Base-by-base conservation (phyloP, 2,329 filamentous ascomycete species). In the Fusarium bulbicola region DNA sequence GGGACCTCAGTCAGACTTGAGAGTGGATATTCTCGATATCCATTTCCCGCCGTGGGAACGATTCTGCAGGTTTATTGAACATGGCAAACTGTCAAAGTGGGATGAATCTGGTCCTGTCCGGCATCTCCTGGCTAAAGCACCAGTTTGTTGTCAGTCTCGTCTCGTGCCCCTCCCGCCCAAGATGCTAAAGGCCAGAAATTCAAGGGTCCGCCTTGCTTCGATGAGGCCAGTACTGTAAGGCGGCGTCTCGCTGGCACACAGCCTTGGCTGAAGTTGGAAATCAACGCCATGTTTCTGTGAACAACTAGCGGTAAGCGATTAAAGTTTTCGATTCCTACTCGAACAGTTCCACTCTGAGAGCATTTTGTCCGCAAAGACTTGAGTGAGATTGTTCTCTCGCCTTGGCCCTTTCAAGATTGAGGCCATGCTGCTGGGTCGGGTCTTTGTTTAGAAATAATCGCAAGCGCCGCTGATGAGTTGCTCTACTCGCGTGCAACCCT, bases 301-400 rank as follows among this genome's bases (percentile, higher is more conserved):
- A 46, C 66, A 76, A 76, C 74, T 76, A 74, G 74, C 75, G 75
- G 75, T 76, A 76, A 76, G 63, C 62, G 62, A 63, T 67, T 58
- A 56, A 46, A 64, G 53, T 58, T 62, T 61, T 61, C 43, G 50
- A 54, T 49, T 63, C 62, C 45, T 53, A 40, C 45, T 70, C 32
- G 24, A 54, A 66, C 34, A 58, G 63, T 73, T 57, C 70, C 70
- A 73, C 66, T 45, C 24, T 26, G 57, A 58, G 64, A 58, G 47
- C 34, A 54, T 47, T 73, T 61, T 54, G 39, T 42, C 28, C 24
- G 26, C 32, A 40, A 20, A 52, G 30, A 26, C 47, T 49, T 42
- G 28, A 42, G 26, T 12, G 43, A 42, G 20, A 37, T 32, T 39
- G 15, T 37, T 34, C 10, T 10, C 39, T 10, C 40, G 3, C 13